phyloP scores from a whole-genome alignment of 352 stramenopile genomes.

The Phytophthora multivora region DNA sequence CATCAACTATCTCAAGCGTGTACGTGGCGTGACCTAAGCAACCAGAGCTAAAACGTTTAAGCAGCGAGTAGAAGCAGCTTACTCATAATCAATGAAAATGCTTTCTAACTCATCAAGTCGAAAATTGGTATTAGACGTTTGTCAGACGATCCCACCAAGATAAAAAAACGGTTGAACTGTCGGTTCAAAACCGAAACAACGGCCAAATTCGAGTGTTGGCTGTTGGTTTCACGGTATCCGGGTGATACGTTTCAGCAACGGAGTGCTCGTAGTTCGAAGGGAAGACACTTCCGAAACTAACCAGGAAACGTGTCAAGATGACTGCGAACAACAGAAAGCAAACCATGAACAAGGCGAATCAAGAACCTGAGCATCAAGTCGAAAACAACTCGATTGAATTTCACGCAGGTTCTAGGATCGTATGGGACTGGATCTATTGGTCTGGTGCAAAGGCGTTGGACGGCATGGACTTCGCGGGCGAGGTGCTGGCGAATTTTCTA shows the following conservation, averaged over 20 bases:
- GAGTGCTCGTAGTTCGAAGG: too few species aligned
- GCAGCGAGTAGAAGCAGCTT: constrained; percentile 29
- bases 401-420: constrained; percentile 9
- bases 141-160: neutral
- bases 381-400: neutral
- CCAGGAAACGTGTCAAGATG: constrained; percentile 5
- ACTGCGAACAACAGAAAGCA: neutral
- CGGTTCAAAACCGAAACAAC: neutral
- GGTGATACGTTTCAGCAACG: too few species aligned
- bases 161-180: neutral
- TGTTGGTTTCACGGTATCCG: constrained; percentile 12
- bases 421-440: constrained; percentile 72
- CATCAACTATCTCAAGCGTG: constrained; percentile 23
- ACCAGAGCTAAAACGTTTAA: constrained; percentile 20
- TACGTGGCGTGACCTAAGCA: constrained; percentile 25
- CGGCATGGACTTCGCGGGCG: constrained; percentile 77
- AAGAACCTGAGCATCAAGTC: neutral
- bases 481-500: constrained; percentile 82
- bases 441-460: constrained; percentile 68
- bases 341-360: neutral
- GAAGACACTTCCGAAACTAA: neutral
- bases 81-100: constrained; percentile 22
- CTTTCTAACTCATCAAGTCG: constrained; percentile 1
- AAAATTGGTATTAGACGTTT: too few species aligned
- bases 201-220: neutral